Evolutionary conservation across 2,329 filamentous ascomycete species (phyloP), one percentile per base, ranked within the genome.

Genomic region (Elsinoe arachidis): DNA sequence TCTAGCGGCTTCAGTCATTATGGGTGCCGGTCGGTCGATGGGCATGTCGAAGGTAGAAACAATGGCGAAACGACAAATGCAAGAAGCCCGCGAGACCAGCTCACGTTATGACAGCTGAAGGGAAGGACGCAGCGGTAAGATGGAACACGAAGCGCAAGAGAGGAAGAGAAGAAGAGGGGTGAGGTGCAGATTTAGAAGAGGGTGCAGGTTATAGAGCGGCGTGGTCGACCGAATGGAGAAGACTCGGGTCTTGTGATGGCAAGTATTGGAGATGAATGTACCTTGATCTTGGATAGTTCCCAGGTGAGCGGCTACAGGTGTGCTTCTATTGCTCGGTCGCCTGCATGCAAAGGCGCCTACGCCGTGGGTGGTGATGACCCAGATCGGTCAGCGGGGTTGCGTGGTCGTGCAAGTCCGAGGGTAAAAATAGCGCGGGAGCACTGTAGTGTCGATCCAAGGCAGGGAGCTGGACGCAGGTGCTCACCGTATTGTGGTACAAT

Each of bases 81-180:
- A 53, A 53, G 30, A 39, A 21, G 23, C 49, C 33, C 49, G 60
- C 54, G 60, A 61, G 60, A 61, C 56, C 58, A 57, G 41, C 37
- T 38, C 44, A 53, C 37, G 53, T 30, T 43, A 56, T 19, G 30
- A 57, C 38, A 52, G 39, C 19, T 35, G 10, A 49, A 35, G 39
- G 44, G 55, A 57, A 49, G 26, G 58, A 46, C 30, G 56, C 56
- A 54, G 58, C 21, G 46, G 19, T 58, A 19, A 30, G 49, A 37
- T 56, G 34, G 23, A 52, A 19, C 19, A 46, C 34, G 30, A 21
- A 35, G 49, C 49, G 49, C 35, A 38, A 12, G 49, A 53, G 33
- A 53, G 30, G 33, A 19, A 38, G 33, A 14, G 35, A 52, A 21
- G 33, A 35, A 26, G 33, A 39, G 34, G 49, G 33, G 35, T 26